Base-by-base conservation (phyloP, 331 rosid genomes). In the Telfairia occidentalis region DNA sequence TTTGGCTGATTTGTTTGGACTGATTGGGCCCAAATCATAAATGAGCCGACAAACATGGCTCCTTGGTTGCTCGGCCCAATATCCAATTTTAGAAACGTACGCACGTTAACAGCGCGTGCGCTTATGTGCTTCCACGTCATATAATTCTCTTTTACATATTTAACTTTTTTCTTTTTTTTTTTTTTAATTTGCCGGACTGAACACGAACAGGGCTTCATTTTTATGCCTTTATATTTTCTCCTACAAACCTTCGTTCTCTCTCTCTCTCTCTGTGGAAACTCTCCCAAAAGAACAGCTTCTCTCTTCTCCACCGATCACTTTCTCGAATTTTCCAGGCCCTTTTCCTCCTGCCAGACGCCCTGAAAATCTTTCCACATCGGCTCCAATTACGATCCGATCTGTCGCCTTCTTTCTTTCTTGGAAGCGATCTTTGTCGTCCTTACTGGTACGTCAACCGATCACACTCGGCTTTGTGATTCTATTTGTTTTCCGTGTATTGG, bases 311-410 rank as follows among this genome's bases (percentile, higher is more conserved):
- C 80, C 81, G 86, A 81, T 83, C 82, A 82, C 71, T 81, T 77
- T 69, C 85, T 82, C 73, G 82, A 67, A 58, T 86, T 88, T 85
- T 89, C 84, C 85, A 79, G 78, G 81, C 84, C 84, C 84, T 87
- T 81, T 87, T 82, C 77, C 78, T 77, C 86, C 86, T 75, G 81
- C 83, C 85, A 64, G 80, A 76, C 84, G 64, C 82, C 3, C 55
- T 18, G 11, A 5, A 45, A 60, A 9, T 76, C 60, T 60, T 18
- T 60, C 69, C 72, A 10, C 50, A 46, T 60, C 78, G 11, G 30
- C 43, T 75, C 12, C 60, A 0, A 1, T 3, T 19, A 48, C 76
- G 79, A 16, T 35, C 69, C 80, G 97, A 89, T 91, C 90, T 76
- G 82, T 74, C 71, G 52, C 63, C 66, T 72, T 15, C 53, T 48